Base-by-base conservation (phyloP, 2,329 filamentous ascomycete species). In the Chaetomiaceae sp. region DNA sequence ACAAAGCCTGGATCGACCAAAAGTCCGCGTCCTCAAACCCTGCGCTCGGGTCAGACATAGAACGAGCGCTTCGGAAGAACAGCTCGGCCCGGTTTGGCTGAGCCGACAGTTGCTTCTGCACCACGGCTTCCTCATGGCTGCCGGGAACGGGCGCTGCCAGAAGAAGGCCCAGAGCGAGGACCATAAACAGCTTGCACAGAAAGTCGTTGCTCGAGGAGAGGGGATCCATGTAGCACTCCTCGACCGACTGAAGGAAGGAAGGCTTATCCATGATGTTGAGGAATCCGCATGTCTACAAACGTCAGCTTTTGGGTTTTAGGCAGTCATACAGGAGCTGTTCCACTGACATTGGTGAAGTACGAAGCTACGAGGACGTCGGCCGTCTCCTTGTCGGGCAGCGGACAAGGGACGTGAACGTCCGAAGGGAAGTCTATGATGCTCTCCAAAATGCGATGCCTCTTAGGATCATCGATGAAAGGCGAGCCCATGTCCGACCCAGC, bases 1-100 rank as follows among this genome's bases (percentile, higher is more conserved):
- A 64, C 35, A 84, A 64, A 2, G 79, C 78, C 57, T 84, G 80
- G 38, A 85, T 72, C 11, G 78, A 78, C 76, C 79, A 83, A 48
- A 84, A 75, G 45, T 81, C 75, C 18, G 74, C 76, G 55, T 83
- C 76, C 56, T 83, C 79, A 38, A 82, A 74, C 0, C 76, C 70
- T 3, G 65, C 61, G 1, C 67, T 60, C 1, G 67, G 64, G 37
- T 72, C 66, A 15, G 65, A 65, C 14, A 83, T 64, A 34, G 67
- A 68, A 52, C 75, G 79, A 5, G 80, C 81, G 51, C 74, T 78
- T 14, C 72, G 65, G 56, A 80, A 85, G 58, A 84, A 83, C 10
- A 76, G 63, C 52, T 84, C 80, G n/a, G 78, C 76, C 52, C 74
- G 69, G 51, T 78, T 73, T 2, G 68, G 60, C 24, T 70, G 65